These are phyloP conservation scores for Pogostemon cablin DNA, from an alignment of 257 asterid species.

Conservation along the genomic window DNA sequence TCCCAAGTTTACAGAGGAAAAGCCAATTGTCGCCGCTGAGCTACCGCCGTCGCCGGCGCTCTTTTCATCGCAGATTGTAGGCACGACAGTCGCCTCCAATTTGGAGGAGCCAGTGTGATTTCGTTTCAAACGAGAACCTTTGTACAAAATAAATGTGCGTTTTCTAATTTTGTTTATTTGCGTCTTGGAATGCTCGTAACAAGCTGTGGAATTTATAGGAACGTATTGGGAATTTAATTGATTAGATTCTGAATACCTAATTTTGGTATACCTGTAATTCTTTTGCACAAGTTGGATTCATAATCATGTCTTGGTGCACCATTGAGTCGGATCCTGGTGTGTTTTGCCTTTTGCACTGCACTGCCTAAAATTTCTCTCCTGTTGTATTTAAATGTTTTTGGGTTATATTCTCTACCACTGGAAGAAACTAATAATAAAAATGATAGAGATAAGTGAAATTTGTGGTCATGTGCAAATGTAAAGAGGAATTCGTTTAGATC, in stretches of 20 bases:
- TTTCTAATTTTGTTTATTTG: neutral
- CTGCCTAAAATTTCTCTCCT: conserved; percentile 2
- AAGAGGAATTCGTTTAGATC: neutral
- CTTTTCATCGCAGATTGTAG: conserved; percentile 5
- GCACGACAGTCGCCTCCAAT: conserved; percentile 24
- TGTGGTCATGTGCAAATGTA: neutral
- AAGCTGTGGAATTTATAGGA: neutral
- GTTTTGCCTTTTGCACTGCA: conserved; percentile 24
- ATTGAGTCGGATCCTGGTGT: conserved; percentile 99
- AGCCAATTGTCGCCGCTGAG: conserved; percentile 28
- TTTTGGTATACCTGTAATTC: conserved; percentile 13
- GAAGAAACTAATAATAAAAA: neutral
- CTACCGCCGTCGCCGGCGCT: conserved; percentile 29
- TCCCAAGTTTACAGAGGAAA: neutral
- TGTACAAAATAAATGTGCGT: neutral
- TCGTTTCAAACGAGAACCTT: conserved; percentile 13
- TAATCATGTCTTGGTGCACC: conserved; percentile 97
- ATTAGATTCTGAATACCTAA: conserved; percentile 28
- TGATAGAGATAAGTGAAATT: neutral
- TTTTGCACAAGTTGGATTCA: conserved; percentile 43
- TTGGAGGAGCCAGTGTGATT: conserved; percentile 1
- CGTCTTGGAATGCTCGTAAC: neutral
- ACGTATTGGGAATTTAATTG: conserved; percentile 16
- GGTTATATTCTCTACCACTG: neutral
- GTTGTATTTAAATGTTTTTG: neutral